Evolutionary conservation across 306 rosid genomes (phyloP), one percentile per base, ranked within the genome.

Genomic region (Parietaria judaica): DNA sequence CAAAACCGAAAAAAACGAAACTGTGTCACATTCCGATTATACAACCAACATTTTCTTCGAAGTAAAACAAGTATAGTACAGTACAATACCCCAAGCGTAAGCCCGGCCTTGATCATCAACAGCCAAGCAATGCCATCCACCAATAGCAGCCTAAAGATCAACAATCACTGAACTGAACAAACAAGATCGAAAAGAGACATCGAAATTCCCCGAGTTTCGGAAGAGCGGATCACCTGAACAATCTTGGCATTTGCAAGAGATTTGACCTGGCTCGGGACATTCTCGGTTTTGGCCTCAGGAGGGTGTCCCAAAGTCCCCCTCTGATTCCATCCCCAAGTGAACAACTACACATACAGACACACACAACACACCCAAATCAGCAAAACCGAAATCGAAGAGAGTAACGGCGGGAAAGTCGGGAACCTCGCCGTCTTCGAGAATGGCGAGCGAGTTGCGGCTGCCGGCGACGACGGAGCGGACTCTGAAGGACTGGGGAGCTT

Each of bases 251-350:
- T 79, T 37, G 82, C 72, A 66, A 89, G 99, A 51, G 81, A 90
- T 66, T 89, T 89, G 56, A 89, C 97, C 71, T 94, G 97, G 84
- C 97, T 84, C 1, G 99, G 99, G 72, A 83, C 66, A 62, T 86
- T 89, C 76, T 89, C 97, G 17, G 95, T 84, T 67, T 86, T 88
- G 72, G 84, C 82, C 56, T 83, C 96, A 5, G 94, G 79, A 2
- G 90, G 86, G 72, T 89, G 97, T 12, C 99, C 99, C 55, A 94
- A 82, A 4, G 99, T 94, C 51, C 94, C 97, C 71, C 99, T 89
- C 73, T 94, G 99, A 68, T 94, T 94, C 99, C 99, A 94, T 5
- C 99, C 99, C 99, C 99, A 89, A 37, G 99, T 94, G 78, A 94
- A 94, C 81, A 94, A 59, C 97, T 94, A 60, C 9, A 56, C 39